phyloP scores from a whole-genome alignment of 176 grass and related monocot species.

The Rhynchospora tenuis region DNA sequence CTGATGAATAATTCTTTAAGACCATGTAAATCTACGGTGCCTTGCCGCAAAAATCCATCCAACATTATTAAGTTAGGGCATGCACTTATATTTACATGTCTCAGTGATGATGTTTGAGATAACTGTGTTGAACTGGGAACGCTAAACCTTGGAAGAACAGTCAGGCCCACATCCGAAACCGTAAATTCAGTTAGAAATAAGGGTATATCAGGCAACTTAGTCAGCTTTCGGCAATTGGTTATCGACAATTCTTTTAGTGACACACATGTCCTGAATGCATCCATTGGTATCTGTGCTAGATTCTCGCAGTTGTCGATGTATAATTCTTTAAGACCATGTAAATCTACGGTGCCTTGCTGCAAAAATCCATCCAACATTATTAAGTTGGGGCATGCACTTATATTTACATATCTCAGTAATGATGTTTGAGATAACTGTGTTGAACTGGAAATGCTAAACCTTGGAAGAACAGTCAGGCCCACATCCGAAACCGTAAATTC shows the following conservation, averaged over 20 bases:
- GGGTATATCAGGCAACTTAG: not conserved
- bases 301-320: conserved; percentile 20
- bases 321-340: conserved; percentile 3
- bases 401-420: conserved; percentile 5
- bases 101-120: not conserved
- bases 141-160: not conserved
- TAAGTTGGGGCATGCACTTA: not conserved
- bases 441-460: not conserved
- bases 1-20: conserved; percentile 21
- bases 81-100: not conserved
- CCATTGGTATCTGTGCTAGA: conserved; percentile 9
- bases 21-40: not conserved
- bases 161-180: not conserved
- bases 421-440: not conserved
- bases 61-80: not conserved
- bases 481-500: not conserved
- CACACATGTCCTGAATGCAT: conserved; percentile 14
- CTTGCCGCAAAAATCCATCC: not conserved
- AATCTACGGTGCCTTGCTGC: not conserved
- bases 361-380: not conserved
- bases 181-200: conserved; percentile 11
- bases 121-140: not conserved
- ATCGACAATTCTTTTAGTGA: conserved; percentile 7
- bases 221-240: not conserved
- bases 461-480: conserved; percentile 25